Base-by-base conservation (phyloP, 2,329 filamentous ascomycete species). In the Diaporthe velutina region DNA sequence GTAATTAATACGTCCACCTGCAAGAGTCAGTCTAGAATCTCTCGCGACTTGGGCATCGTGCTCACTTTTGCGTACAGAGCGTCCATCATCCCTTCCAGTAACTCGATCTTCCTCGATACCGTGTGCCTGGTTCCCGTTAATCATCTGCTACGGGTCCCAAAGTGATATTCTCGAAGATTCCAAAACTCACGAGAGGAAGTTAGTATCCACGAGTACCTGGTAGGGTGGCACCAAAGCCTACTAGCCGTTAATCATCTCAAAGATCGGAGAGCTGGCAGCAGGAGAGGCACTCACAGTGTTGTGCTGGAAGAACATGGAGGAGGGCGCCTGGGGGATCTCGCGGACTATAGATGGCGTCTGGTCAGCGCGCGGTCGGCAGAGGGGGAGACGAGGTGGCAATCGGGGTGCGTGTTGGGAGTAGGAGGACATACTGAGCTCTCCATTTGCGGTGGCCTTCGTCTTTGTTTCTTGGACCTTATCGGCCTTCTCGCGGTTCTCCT, bases 61-160 rank as follows among this genome's bases (percentile, higher is more conserved):
- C n/a, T n/a, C n/a, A n/a, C n/a, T n/a, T 97, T 97, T 25, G 96
- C 96, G 83, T 96, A 98, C 6, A 99, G 89, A 71, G 94, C 94
- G 83, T 98, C 95, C 95, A 98, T 98, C 87, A 96, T 90, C 2
- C 90, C 90, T 55, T 77, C 78, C 55, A 66, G n/a, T 6, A 54
- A 4, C 71, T 78, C 70, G 64, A 98, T 90, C 86, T 99, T 98
- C 78, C 93, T 92, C 83, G 96, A 94, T 2, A 98, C 94, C 0
- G 95, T 97, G 84, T 98, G 95, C 50, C 35, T 38, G 35, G 5
- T 38, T 6, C 35, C 35, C 10, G 35, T 38, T 38, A 38, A 38
- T 38, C 35, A 38, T 38, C 35, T 38, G 35, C 35, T 38, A 15
- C 50, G 50, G 50, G 12, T 25, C n/a, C n/a, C 13, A 28, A 52